Percentiles rank a stretch among this genome's conserved stretches.
phyloP scores from a whole-genome alignment of 2,329 filamentous ascomycete genomes.

The Escovopsis sp. region DNA sequence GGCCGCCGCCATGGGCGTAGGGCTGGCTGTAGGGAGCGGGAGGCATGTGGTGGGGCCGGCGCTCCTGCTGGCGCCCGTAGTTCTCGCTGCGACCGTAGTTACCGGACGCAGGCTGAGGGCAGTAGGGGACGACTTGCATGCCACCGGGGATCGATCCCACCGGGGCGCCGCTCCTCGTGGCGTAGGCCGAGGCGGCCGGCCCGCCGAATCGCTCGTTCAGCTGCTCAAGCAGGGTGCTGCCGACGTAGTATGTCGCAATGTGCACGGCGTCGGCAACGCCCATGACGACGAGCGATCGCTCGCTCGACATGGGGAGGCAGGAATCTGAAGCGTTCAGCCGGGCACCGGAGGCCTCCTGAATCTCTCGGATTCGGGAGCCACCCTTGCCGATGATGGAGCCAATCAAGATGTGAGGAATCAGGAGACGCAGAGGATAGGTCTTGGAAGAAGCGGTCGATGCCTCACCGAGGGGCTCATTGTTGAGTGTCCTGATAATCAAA shows the following conservation, averaged over 20 bases:
- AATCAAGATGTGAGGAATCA: slow-evolving; percentile 94
- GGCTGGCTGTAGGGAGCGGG: slow-evolving; percentile 57
- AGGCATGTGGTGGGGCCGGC: slow-evolving; percentile 61
- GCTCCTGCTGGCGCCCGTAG: slow-evolving; percentile 59
- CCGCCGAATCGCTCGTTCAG: slow-evolving; percentile 93
- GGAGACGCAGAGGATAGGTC: slow-evolving; percentile 87
- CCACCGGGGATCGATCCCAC: slow-evolving; percentile 89
- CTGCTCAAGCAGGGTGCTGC: slow-evolving; percentile 94
- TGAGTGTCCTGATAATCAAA: slow-evolving; percentile 92
- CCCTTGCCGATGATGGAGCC: slow-evolving; percentile 98
- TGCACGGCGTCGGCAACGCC: slow-evolving; percentile 96
- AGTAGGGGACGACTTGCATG: slow-evolving; percentile 98
- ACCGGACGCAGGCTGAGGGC: slow-evolving; percentile 80
- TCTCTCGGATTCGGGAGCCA: slow-evolving; percentile 90
- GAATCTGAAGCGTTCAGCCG: slow-evolving; percentile 93
- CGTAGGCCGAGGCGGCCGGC: slow-evolving; percentile 92
- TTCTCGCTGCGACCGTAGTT: slow-evolving; percentile 86
- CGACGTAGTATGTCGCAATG: slow-evolving; percentile 97
- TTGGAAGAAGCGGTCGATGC: slow-evolving; percentile 88
- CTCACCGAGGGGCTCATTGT: slow-evolving; percentile 84
- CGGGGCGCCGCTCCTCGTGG: slow-evolving; percentile 83
- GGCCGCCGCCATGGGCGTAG: slow-evolving; percentile 50
- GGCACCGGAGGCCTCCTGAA: slow-evolving; percentile 93
- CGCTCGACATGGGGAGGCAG: slow-evolving; percentile 84
- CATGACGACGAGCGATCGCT: slow-evolving; percentile 94